Percentiles rank a stretch among this genome's conserved stretches.
Conservation (phyloP, 768 basidiomycete species). For the Lentinus tigrinus region DNA sequence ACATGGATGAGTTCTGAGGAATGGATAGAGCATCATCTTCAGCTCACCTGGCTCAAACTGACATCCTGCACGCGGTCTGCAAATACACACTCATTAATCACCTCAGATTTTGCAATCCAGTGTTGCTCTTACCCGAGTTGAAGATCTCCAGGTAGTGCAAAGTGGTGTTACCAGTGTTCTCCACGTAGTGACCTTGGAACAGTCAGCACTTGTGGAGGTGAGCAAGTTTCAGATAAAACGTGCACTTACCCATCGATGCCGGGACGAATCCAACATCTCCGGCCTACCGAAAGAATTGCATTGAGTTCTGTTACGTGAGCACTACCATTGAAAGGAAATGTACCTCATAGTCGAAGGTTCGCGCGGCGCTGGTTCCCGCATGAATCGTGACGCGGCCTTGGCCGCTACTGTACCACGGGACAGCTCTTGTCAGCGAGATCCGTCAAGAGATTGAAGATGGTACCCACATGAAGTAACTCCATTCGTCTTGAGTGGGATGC, state of each 20-base stretch:
- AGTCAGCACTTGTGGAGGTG: neutral
- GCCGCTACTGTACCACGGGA: constrained; percentile 32
- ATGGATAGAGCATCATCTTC: neutral
- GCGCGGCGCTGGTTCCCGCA: constrained; percentile 38
- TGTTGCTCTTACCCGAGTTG: constrained; percentile 13
- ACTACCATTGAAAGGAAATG: neutral
- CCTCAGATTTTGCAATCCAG: neutral
- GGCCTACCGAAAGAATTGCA: neutral
- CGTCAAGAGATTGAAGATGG: neutral
- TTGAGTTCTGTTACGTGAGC: neutral
- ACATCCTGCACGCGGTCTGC: constrained; percentile 51
- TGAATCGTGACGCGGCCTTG: constrained; percentile 43
- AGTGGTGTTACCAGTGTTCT: constrained; percentile 62
- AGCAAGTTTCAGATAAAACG: neutral
- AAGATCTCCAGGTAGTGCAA: constrained; percentile 62
- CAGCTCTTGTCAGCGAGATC: neutral
- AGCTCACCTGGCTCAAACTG: constrained; percentile 40
- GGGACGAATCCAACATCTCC: constrained; percentile 28
- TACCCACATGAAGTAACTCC: constrained; percentile 56
- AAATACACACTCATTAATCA: neutral
- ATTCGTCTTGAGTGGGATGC: constrained; percentile 68
- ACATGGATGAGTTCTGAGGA: too few relatives aligned
- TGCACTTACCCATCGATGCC: constrained; percentile 29
- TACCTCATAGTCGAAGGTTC: constrained; percentile 47
- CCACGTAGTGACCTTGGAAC: constrained; percentile 51